A percentile compares a stretch with the other conserved stretches of the same genome.
Evolutionary conservation across 2,329 filamentous ascomycete species (phyloP).

Genomic region (Colletotrichum sp.): DNA sequence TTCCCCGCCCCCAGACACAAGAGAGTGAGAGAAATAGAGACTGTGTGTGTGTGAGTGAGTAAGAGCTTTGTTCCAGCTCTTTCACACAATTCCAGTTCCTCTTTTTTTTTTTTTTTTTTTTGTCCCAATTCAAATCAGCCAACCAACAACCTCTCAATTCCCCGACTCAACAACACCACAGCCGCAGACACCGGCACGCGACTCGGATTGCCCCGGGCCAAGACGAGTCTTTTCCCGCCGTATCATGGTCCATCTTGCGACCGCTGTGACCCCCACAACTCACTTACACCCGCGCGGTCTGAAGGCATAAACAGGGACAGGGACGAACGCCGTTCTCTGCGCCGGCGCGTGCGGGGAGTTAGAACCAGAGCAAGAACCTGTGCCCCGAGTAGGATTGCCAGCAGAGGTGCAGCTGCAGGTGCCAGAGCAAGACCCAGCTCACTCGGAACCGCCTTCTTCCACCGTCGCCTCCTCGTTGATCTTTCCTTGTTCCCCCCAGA

Average conservation of each 20-base stretch:
- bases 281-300: constrained; percentile 16
- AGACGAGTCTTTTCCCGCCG: neutral
- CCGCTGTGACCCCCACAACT: constrained; percentile 6
- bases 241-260: neutral
- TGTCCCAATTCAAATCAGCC: neutral
- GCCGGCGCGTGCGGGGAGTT: constrained; percentile 14
- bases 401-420: neutral
- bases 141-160: neutral
- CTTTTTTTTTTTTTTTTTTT: neutral
- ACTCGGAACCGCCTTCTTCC: constrained; percentile 4
- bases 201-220: neutral
- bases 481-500: constrained; percentile 26
- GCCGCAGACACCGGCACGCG: neutral
- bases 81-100: neutral
- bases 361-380: neutral
- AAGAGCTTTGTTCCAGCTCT: neutral
- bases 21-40: neutral
- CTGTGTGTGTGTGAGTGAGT: neutral
- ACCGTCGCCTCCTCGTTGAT: constrained; percentile 28
- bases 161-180: neutral
- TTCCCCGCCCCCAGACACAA: neutral
- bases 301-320: constrained; percentile 17
- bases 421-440: neutral
- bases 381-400: neutral
- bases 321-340: constrained; percentile 13